These are phyloP conservation scores for Talaromyces sp. DNA, from an alignment of 2,329 filamentous ascomycete species.

Conservation along the genomic window DNA sequence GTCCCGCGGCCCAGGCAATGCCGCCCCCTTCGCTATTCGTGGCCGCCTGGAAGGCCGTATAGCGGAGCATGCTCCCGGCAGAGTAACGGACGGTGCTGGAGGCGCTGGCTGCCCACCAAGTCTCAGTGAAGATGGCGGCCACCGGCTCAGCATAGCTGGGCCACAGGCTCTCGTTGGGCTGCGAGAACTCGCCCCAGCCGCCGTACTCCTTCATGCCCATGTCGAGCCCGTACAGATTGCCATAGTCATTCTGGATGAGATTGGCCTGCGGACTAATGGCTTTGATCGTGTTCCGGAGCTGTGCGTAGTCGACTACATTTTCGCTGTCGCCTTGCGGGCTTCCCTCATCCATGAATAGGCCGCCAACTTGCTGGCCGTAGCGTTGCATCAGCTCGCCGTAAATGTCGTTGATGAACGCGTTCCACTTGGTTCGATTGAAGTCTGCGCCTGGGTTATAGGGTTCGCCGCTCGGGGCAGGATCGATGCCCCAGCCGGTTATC, in stretches of 20 bases:
- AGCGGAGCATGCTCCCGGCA: neutral
- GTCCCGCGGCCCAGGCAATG: neutral
- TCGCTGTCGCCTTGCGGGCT: neutral
- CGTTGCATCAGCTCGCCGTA: slow-evolving; percentile 2
- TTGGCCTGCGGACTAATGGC: neutral
- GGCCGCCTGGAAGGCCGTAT: neutral
- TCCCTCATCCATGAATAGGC: neutral
- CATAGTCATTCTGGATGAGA: slow-evolving; percentile 4
- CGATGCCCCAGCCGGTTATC: slow-evolving; percentile 1
- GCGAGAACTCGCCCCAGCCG: neutral
- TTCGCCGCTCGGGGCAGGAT: neutral
- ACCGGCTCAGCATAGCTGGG: slow-evolving; percentile 2
- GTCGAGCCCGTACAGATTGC: slow-evolving; percentile 1
- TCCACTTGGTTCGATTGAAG: slow-evolving; percentile 1
- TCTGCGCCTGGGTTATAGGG: neutral
- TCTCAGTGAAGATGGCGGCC: neutral
- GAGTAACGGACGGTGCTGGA: neutral
- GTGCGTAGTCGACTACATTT: neutral
- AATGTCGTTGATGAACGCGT: neutral
- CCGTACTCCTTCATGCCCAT: slow-evolving; percentile 4
- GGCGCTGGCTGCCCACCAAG: neutral
- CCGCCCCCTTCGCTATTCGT: too few species aligned
- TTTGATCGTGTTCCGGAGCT: neutral
- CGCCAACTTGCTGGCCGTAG: slow-evolving; percentile 1
- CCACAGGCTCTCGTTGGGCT: slow-evolving; percentile 4